Base-by-base conservation (phyloP, 352 stramenopile species). In the Plasmopara muralis region DNA sequence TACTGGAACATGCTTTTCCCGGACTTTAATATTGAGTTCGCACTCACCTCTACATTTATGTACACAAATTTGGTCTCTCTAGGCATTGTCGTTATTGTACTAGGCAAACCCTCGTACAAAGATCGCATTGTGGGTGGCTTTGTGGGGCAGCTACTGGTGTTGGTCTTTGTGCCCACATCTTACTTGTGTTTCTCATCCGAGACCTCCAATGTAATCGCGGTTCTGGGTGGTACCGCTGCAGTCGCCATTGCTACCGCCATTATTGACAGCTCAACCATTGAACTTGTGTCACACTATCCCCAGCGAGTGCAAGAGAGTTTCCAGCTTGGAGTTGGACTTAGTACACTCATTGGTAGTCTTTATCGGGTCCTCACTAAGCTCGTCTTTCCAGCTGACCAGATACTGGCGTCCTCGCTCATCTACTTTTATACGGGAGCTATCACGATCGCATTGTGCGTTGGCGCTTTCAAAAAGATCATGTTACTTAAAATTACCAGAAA, bases 1-100 rank as follows among this genome's bases (percentile, higher is more conserved):
- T 93, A 91, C 63, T 93, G 83, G 80, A 81, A 85, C 47, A 64
- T 85, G 67, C 67, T 91, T 13, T 93, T 91, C 53, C 83, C 83
- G 3, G 77, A 91, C 63, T 90, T 72, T 60, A 93, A 90, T 64
- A 88, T 93, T 47, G 83, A 93, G 61, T 93, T 91, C 52, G 71
- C 72, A 28, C 72, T 93, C 55, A 91, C 83, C 12, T 89, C 75
- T 38, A 74, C 70, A 29, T 93, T 88, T 62, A 89, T 91, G 78
- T 89, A 89, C 61, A 87, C 80, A 8, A 93, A 93, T 53, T 50
- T 91, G 6, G 50, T 62, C n/a, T 76, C 83, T 49, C 58, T 93
- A 10, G 69, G 40, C 31, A 40, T 85, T 38, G 74, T 93, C 56
- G 80, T 93, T 38, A 53, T 86, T 37, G 69, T 79, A 25, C 78